These are phyloP conservation scores for Ensete glaucum DNA, from an alignment of 176 grass and related monocot species.

Conservation along the genomic window DNA sequence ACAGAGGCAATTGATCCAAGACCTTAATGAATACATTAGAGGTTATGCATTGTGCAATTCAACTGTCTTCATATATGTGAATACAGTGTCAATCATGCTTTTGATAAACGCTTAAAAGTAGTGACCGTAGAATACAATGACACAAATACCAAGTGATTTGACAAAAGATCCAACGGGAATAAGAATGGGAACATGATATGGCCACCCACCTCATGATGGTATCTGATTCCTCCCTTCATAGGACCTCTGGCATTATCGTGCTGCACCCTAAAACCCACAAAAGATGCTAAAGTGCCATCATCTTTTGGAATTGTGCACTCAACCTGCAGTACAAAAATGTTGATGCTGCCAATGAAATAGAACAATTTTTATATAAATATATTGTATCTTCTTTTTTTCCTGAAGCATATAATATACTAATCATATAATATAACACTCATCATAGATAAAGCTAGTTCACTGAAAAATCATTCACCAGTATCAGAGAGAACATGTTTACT, in stretches of 20 bases:
- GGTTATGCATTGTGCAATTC: no score
- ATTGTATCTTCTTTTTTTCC: no score
- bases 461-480: no score
- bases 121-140: background rate
- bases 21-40: no score
- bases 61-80: no score
- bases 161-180: slow-evolving; percentile 6
- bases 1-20: no score
- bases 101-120: background rate
- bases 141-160: background rate
- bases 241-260: slow-evolving; percentile 93
- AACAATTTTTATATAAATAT: background rate
- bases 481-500: background rate
- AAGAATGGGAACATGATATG: background rate
- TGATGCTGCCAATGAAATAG: background rate
- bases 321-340: slow-evolving; percentile 37
- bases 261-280: slow-evolving; percentile 85
- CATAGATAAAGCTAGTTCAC: background rate
- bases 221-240: slow-evolving; percentile 98
- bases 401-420: no score
- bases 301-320: slow-evolving; percentile 98
- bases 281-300: slow-evolving; percentile 75
- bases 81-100: background rate
- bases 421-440: no score
- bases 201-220: slow-evolving; percentile 65